phyloP scores from a whole-genome alignment of 805 yeast species.

The Zygotorulaspora chibaensis region DNA sequence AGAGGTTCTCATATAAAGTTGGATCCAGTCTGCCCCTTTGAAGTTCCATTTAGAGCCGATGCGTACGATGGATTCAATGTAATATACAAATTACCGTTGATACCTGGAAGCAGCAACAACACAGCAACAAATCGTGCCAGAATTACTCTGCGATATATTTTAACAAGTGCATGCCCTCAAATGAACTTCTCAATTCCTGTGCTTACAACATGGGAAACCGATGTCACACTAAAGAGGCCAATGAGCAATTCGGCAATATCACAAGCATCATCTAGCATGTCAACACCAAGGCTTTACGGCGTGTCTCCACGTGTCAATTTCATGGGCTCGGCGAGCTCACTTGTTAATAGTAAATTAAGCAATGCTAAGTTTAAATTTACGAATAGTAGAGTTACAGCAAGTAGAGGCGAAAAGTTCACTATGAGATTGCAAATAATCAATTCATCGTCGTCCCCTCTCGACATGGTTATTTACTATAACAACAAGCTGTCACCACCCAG shows the following conservation, averaged over 20 bases:
- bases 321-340: conserved; percentile 17
- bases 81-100: conserved; percentile 26
- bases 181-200: conserved; percentile 14
- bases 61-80: conserved; percentile 28
- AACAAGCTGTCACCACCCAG: conserved; percentile 16
- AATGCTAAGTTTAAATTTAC: conserved; percentile 29
- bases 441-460: conserved; percentile 23
- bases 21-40: conserved; percentile 23
- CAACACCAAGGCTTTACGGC: conserved; percentile 21
- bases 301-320: conserved; percentile 10
- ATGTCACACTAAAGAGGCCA: conserved; percentile 28
- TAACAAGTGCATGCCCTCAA: conserved; percentile 3
- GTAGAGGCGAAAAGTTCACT: conserved; percentile 26
- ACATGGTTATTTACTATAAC: conserved; percentile 29
- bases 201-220: conserved; percentile 33
- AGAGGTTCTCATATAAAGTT: conserved; percentile 18
- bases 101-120: conserved; percentile 8
- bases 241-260: conserved; percentile 11
- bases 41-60: conserved; percentile 20
- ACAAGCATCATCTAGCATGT: conserved; percentile 15
- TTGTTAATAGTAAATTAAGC: conserved; percentile 21
- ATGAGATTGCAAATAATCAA: conserved; percentile 29
- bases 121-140: conserved; percentile 24
- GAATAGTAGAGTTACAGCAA: conserved; percentile 17
- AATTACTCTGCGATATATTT: conserved; percentile 21